Percentiles rank a stretch among this genome's conserved stretches.
Evolutionary conservation across 305 asterid species (phyloP).

Genomic region (Solanum hybrid): DNA sequence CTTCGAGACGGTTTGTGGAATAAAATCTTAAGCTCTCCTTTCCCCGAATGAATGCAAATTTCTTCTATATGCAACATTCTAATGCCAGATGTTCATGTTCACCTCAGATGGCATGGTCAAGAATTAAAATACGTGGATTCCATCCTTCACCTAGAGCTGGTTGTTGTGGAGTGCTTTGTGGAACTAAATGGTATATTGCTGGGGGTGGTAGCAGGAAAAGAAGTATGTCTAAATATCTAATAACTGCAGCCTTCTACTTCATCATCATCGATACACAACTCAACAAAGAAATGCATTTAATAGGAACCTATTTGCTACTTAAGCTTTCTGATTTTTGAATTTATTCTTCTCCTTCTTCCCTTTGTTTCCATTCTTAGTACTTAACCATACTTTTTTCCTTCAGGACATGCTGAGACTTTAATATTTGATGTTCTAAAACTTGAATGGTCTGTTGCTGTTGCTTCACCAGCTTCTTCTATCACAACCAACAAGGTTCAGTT

Average conservation of each 20-base stretch:
- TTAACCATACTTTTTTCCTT: not conserved
- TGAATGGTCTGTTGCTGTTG: constrained; percentile 84
- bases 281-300: not conserved
- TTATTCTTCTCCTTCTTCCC: not conserved
- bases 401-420: constrained; percentile 85
- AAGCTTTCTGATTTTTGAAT: not conserved
- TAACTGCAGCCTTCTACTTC: not conserved
- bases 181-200: constrained; percentile 91
- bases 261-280: not conserved
- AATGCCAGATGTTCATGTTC: constrained; percentile 10
- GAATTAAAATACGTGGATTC: constrained; percentile 73
- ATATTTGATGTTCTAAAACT: constrained; percentile 75
- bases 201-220: constrained; percentile 98
- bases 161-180: constrained; percentile 87
- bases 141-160: constrained; percentile 99
- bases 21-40: not conserved
- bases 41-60: not conserved
- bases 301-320: not conserved
- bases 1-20: constrained; percentile 79
- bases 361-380: constrained; percentile 4
- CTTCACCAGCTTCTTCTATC: constrained; percentile 72
- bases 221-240: constrained; percentile 34
- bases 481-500: constrained; percentile 71
- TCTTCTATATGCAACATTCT: not conserved
- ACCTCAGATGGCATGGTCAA: constrained; percentile 92